phyloP scores from a whole-genome alignment of 192 early-diverging fungal genomes.

The Chytriomyces sp. region DNA sequence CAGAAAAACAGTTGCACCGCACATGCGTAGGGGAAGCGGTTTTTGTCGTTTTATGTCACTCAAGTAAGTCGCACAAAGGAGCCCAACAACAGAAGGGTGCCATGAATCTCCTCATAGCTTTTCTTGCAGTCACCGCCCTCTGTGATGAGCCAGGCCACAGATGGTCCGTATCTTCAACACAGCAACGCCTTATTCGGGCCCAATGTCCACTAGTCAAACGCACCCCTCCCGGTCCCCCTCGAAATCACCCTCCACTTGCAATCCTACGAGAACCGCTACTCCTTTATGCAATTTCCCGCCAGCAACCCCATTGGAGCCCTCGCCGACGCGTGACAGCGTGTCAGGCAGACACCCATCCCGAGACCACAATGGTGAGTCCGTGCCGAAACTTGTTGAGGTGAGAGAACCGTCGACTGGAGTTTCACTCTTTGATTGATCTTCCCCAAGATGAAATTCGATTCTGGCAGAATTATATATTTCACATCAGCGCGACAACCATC shows the following conservation, averaged over 20 bases:
- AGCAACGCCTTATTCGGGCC: neutral
- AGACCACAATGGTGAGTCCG: neutral
- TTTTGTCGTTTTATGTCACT: too few species aligned
- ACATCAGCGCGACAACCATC: neutral
- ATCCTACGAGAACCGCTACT: neutral
- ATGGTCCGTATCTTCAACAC: slow-evolving; percentile 38
- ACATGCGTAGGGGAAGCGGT: too few species aligned
- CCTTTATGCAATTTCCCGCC: neutral
- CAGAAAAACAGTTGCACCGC: too few species aligned
- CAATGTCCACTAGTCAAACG: neutral
- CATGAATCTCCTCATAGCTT: slow-evolving; percentile 79
- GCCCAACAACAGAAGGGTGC: slow-evolving; percentile 49
- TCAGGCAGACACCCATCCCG: slow-evolving; percentile 9
- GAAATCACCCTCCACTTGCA: slow-evolving; percentile 12
- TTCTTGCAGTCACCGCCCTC: slow-evolving; percentile 75
- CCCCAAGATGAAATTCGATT: slow-evolving; percentile 23
- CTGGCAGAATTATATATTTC: neutral
- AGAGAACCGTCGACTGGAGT: neutral
- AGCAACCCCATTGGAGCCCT: neutral
- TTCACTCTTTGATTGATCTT: slow-evolving; percentile 2
- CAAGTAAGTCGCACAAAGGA: slow-evolving; percentile 5
- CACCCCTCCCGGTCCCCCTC: neutral
- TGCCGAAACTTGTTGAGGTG: neutral
- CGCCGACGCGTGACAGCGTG: neutral
- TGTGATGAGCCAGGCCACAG: slow-evolving; percentile 67